Percentiles rank a stretch among this genome's conserved stretches.
These are phyloP conservation scores for Fistulinella cinereoalba DNA, from an alignment of 1,284 basidiomycete genomes.

Conservation along the genomic window DNA sequence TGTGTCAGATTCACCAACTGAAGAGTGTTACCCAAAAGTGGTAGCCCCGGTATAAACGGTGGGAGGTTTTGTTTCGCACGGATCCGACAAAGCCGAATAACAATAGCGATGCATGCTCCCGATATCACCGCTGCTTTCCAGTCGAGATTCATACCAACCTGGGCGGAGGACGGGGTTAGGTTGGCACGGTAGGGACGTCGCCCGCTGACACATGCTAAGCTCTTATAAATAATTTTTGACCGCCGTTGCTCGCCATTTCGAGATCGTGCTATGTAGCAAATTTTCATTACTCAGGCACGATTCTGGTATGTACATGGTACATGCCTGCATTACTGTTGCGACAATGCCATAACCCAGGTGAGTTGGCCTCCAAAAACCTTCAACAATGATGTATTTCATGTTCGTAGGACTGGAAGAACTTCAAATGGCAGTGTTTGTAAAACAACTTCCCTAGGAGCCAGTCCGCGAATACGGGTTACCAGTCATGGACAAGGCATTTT, in stretches of 20 bases:
- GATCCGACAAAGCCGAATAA: background rate
- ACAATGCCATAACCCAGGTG: too few species aligned
- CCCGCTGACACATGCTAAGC: background rate
- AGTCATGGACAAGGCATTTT: too few species aligned
- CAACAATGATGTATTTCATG: too few species aligned
- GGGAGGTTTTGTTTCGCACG: constrained; percentile 3
- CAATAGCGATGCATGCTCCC: background rate
- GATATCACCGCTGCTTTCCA: constrained; percentile 5
- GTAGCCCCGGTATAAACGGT: constrained; percentile 7
- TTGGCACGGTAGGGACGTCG: background rate
- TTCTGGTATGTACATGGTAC: too few species aligned
- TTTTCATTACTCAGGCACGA: too few species aligned
- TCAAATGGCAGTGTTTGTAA: too few species aligned
- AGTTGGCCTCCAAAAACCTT: too few species aligned
- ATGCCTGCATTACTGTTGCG: too few species aligned
- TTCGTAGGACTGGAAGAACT: too few species aligned
- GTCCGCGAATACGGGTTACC: too few species aligned
- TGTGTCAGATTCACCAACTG: constrained; percentile 7
- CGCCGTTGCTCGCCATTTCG: background rate
- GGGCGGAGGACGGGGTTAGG: background rate
- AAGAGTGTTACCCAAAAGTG: constrained; percentile 6
- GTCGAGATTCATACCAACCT: background rate
- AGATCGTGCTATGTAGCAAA: too few species aligned
- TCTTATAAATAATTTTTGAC: background rate
- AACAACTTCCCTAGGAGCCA: too few species aligned